These are phyloP conservation scores for Pelargonium hybrid DNA, from an alignment of 441 rosid genomes.

Conservation along the genomic window DNA sequence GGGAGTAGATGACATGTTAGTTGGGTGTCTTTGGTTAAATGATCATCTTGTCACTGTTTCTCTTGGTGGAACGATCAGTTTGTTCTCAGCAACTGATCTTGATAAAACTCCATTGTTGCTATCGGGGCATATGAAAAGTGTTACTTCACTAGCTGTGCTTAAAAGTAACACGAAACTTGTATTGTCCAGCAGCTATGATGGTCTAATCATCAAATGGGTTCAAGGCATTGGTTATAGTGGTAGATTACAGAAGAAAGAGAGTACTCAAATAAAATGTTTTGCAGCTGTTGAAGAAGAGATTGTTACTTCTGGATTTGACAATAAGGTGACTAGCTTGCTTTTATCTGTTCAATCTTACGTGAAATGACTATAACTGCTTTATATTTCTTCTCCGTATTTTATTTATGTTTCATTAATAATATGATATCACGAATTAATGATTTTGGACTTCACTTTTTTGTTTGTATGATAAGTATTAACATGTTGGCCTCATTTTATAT, in stretches of 20 bases:
- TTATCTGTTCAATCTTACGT: neutral
- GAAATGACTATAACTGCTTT: neutral
- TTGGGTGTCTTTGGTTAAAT: slow-evolving; percentile 90
- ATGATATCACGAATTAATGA: neutral
- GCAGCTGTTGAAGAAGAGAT: slow-evolving; percentile 74
- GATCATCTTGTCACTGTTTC: slow-evolving; percentile 78
- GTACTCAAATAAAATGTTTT: slow-evolving; percentile 72
- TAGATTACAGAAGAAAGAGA: slow-evolving; percentile 62
- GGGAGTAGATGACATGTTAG: slow-evolving; percentile 92
- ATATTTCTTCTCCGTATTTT: neutral
- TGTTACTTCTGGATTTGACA: slow-evolving; percentile 81
- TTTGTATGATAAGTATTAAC: too few relatives aligned
- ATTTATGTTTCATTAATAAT: neutral
- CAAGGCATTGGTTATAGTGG: slow-evolving; percentile 72
- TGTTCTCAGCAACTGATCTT: slow-evolving; percentile 66
- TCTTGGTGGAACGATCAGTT: slow-evolving; percentile 73
- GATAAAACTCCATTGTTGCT: slow-evolving; percentile 58
- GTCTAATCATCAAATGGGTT: slow-evolving; percentile 78
- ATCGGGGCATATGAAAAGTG: slow-evolving; percentile 81
- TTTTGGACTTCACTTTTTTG: neutral
- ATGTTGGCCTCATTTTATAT: too few relatives aligned
- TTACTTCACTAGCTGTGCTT: slow-evolving; percentile 59
- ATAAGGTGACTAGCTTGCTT: slow-evolving; percentile 40
- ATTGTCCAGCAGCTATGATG: slow-evolving; percentile 80
- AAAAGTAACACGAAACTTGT: slow-evolving; percentile 48